Base-by-base conservation (phyloP, 2,329 filamentous ascomycete genomes). In the Aspergillus novofumigatus region DNA sequence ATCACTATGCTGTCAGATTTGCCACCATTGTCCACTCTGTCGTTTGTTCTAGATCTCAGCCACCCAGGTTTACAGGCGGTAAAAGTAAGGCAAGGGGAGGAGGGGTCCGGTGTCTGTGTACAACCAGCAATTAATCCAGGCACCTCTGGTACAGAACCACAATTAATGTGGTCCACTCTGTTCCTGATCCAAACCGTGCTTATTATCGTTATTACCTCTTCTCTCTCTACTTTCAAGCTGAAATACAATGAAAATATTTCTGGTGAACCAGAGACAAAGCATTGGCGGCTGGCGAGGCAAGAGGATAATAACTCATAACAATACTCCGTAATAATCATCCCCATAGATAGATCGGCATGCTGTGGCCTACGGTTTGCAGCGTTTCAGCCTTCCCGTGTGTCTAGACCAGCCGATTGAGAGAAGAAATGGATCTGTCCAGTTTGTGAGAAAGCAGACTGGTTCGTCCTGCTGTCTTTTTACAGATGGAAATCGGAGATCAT, bases 361-460 rank as follows among this genome's bases (percentile, higher is more conserved):
- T 28, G 51, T 62, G 44, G 44, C 44, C 44, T 47, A 47, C 44
- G 25, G 20, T 25, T 21, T 23, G 21, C 21, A 47, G 11, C 20
- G 21, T 67, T 67, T 67, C 59, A 65, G 59, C 52, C 54, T 57
- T 59, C 59, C 61, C 57, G 60, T 62, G 51, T 59, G 67, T 71
- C 69, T 71, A 71, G 69, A 70, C 69, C 68, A 63, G 67, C 63
- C 67, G 59, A 65, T 67, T 51, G 58, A 59, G 54, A 65, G 63
- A 55, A 44, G 41, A 44, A 21, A 44, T 44, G 41, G 41, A 44
- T 61, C 62, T 38, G 32, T 35, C 58, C 59, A 61, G 59, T 59
- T 59, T 57, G 60, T 59, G 56, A 63, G 64, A 66, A 61, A 64
- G 64, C 29, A 32, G 29, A 32, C 29, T 32, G 29, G 29, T 32